Evolutionary conservation across 2,329 filamentous ascomycete species (phyloP), one percentile per base, ranked within the genome.

Genomic region (Fusarium chaquense): DNA sequence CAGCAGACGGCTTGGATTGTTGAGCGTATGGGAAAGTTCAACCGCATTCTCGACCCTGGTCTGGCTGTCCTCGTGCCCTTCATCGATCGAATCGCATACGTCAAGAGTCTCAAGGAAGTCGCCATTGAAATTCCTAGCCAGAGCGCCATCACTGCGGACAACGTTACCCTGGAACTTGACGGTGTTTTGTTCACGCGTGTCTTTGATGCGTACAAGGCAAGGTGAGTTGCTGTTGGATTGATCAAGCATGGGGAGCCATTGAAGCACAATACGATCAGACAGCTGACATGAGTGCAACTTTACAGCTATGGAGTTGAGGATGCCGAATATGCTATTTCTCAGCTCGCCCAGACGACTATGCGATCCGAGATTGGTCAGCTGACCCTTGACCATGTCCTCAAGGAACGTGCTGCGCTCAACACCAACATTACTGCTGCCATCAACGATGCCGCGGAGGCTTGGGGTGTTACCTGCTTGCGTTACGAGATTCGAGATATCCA

Each of bases 1-100:
- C 96, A 99, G 82, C 96, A 99, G 84, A 98, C 95, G 75, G 96
- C 96, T 80, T 99, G 96, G 96, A 95, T 99, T 63, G 96, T 99
- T 60, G 96, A 99, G 87, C 94, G 96, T 78, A 99, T 99, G 96
- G 96, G 96, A 76, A 96, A 94, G 82, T 99, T 97, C 84, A 91
- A 93, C 82, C 89, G 94, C 65, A 98, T 99, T 76, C 84, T 99
- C 52, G 89, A 98, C 75, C 96, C 96, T 5, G 96, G 96, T 60
- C 85, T 99, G 67, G 94, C 96, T 24, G 87, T 99, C 68, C 83
- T 99, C 73, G 86, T 96, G 57, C 96, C 96, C 2, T 92, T 98
- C 72, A 83, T 99, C 79, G 96, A 99, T 82, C 91, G 94, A 67
- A 98, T 99, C 80, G 92, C 96, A 74, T 99, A 99, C 80, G 96